Base-by-base conservation (phyloP, 139 green algal species). In the Coccomyxa sp. region DNA sequence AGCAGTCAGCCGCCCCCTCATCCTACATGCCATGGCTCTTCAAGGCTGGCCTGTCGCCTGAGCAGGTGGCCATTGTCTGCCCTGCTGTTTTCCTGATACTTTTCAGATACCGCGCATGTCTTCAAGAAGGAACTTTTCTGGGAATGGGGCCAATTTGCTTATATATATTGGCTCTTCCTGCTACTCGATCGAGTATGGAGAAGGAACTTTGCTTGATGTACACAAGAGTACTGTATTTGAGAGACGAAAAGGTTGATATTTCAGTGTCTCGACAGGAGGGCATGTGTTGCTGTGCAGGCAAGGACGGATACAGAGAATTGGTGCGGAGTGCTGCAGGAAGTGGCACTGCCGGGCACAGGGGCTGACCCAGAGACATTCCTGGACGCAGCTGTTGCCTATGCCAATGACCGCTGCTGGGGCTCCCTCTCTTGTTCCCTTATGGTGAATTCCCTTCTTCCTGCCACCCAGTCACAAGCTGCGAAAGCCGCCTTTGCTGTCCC, bases 281-380 rank as follows among this genome's bases (percentile, higher is more conserved):
- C 3, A 51, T 51, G 38, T 51, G 38, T 60, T 30, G 17, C 23
- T 12, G 31, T 14, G 79, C 81, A 93, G 86, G 93, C 91, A 1
- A 51, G 82, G 31, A 86, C 85, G 1, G 77, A 88, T 31, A 23
- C 83, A 12, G 94, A 98, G 84, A 95, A 93, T 82, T 98, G 93
- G 94, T 93, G 93, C 51, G 91, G 89, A 0, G 89, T 94, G 45
- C 82, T 97, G 81, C 94, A 97, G 87, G 92, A 96, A 86, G 91
- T 96, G 58, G 80, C 84, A 1, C 67, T 96, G 32, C 67, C 89
- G 15, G 88, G 80, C 77, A 85, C 80, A 23, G 83, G 79, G 32
- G 82, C 67, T 58, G 84, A 92, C 77, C 58, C 90, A 0, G 82
- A 68, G 7, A 21, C 63, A 13, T 97, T 95, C 89, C 79, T 96